These are phyloP conservation scores for Bruguiera hainesii DNA, from an alignment of 441 rosid species.

Conservation along the genomic window DNA sequence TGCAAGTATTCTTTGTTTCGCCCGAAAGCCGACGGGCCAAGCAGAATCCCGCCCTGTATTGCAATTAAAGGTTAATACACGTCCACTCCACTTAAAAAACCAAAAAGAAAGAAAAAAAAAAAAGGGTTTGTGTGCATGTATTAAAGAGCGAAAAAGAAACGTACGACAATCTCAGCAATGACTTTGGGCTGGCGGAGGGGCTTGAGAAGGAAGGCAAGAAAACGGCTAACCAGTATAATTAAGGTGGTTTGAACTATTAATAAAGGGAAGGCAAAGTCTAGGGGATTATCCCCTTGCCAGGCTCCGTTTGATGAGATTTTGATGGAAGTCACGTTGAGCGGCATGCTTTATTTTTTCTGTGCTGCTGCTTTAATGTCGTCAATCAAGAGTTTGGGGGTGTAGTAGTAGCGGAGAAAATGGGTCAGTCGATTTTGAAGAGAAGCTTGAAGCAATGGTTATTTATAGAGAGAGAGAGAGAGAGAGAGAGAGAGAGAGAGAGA, in stretches of 20 bases:
- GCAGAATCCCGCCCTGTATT: neutral
- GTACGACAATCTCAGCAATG: slow-evolving; percentile 1
- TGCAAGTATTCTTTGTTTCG: neutral
- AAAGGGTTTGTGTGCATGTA: neutral
- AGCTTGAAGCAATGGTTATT: too few relatives aligned
- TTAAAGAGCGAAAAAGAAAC: neutral
- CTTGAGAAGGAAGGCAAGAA: slow-evolving; percentile 6
- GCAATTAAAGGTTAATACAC: too few relatives aligned
- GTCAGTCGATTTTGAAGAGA: too few relatives aligned
- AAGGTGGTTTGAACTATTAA: slow-evolving; percentile 1
- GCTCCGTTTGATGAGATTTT: neutral
- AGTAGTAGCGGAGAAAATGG: neutral
- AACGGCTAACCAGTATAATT: neutral
- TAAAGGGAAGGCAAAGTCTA: slow-evolving; percentile 3
- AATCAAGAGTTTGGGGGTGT: neutral
- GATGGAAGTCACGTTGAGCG: neutral
- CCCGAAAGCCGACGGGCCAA: neutral
- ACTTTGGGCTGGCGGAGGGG: slow-evolving; percentile 5
- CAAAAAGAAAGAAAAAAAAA: too few relatives aligned
- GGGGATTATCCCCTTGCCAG: slow-evolving; percentile 2
- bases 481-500: too few relatives aligned
- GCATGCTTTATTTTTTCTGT: neutral
- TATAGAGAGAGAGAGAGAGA: too few relatives aligned
- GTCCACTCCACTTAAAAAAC: too few relatives aligned
- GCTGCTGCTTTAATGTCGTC: neutral